Evolutionary conservation across 2,329 filamentous ascomycete genomes (phyloP).

Genomic region (Curvularia spicifera): DNA sequence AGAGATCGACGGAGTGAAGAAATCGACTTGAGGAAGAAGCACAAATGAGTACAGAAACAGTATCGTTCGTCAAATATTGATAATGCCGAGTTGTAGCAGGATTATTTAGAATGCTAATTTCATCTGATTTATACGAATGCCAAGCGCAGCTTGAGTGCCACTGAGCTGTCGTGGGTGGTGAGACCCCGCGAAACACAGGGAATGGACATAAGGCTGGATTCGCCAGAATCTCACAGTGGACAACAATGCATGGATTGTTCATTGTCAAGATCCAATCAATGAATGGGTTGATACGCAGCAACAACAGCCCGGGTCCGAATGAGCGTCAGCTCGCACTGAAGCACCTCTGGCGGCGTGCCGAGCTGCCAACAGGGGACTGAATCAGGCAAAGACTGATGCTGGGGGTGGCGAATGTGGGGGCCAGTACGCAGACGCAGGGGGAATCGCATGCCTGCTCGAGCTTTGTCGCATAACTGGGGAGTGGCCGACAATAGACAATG

Average conservation of each 20-base stretch:
- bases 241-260: background rate
- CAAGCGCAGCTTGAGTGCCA: background rate
- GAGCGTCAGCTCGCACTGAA: background rate
- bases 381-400: background rate
- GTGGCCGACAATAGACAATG: background rate
- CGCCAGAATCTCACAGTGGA: background rate
- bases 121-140: background rate
- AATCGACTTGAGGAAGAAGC: background rate
- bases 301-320: background rate
- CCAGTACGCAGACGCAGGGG: background rate
- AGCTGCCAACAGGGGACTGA: background rate
- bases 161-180: background rate
- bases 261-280: background rate
- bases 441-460: background rate
- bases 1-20: background rate
- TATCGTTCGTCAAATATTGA: background rate
- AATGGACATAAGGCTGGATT: background rate
- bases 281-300: background rate
- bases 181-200: background rate
- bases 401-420: background rate
- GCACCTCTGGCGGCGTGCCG: background rate
- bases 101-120: background rate
- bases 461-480: no score
- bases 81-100: no score
- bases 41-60: background rate